A percentile compares a stretch with the other conserved stretches of the same genome.
Evolutionary conservation across 768 basidiomycete species (phyloP).

Genomic region (Russula abietina): DNA sequence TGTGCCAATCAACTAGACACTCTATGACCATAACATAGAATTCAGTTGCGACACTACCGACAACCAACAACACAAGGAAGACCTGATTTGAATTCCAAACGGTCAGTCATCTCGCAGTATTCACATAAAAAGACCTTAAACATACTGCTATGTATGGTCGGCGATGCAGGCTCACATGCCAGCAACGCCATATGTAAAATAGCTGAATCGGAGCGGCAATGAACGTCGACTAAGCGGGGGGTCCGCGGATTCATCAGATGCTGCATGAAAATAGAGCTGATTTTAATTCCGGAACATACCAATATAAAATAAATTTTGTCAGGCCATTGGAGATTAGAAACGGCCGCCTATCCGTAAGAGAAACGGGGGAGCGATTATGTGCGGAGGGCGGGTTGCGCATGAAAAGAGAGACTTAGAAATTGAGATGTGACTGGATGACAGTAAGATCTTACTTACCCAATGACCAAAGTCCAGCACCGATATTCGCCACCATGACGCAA

Average conservation of each 20-base stretch:
- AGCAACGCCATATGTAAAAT: slow-evolving; percentile 30
- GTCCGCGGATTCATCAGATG: neutral
- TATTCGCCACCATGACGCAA: slow-evolving; percentile 26
- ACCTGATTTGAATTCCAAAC: neutral
- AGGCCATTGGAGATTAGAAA: slow-evolving; percentile 9
- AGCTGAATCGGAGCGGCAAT: slow-evolving; percentile 30
- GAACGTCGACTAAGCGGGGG: slow-evolving; percentile 22
- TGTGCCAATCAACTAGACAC: slow-evolving; percentile 1
- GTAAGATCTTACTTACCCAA: slow-evolving; percentile 21
- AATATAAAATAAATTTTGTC: slow-evolving; percentile 8
- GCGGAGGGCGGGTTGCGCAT: neutral
- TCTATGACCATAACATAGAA: neutral
- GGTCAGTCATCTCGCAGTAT: neutral
- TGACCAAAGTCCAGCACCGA: slow-evolving; percentile 28
- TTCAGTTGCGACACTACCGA: slow-evolving; percentile 3
- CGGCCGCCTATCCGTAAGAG: neutral
- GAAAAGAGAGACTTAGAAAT: neutral
- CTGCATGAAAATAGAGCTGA: neutral
- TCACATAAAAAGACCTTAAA: neutral
- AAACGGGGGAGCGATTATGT: neutral
- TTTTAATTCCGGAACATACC: neutral
- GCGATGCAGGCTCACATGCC: slow-evolving; percentile 24
- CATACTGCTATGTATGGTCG: slow-evolving; percentile 8
- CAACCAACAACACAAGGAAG: slow-evolving; percentile 12
- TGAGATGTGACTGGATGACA: neutral